Evolutionary conservation across 169 alveolate genomes (phyloP), one percentile per base, ranked within the genome.

Genomic region (Theileria equi): DNA sequence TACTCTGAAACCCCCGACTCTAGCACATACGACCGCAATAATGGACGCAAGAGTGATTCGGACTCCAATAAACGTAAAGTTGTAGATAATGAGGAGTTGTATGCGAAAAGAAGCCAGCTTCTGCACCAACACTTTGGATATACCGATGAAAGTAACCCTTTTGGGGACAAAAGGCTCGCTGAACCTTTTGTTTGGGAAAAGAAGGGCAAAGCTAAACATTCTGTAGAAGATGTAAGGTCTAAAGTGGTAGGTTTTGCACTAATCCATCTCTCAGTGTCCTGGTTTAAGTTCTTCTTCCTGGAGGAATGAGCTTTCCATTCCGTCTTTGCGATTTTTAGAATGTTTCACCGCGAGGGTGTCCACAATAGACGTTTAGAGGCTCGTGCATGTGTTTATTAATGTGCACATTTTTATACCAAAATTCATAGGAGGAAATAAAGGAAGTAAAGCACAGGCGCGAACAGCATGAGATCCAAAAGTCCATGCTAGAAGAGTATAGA

Each of bases 91-190:
- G 61, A 57, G 4, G 32, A 40, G 29, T 57, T 57, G 32, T 16
- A 40, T 16, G 31, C 19, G 29, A 61, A 63, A 63, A 67, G 88
- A 28, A 71, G 58, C 29, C 45, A 70, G 16, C 54, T 79, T 47
- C 43, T 79, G 62, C 58, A 71, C 34, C 19, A 25, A 11, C 82
- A 79, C 35, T 79, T 89, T 34, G 89, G 90, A 34, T 89, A 89
- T 62, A 89, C 92, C 25, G 88, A 88, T 55, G 91, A 89, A 35
- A 77, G 81, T 35, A 89, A 89, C 52, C 94, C 94, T 11, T 89
- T 88, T 70, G 92, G 92, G 23, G 94, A 89, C 48, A 57, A 66
- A 31, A 61, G 77, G 5, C 76, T 89, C 36, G 70, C 88, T 21
- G 70, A 83, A 11, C 81, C 90, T 31, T 76, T 87, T 13, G 72